phyloP scores from a whole-genome alignment of 306 rosid genomes.

The Echinosophora koreensis region DNA sequence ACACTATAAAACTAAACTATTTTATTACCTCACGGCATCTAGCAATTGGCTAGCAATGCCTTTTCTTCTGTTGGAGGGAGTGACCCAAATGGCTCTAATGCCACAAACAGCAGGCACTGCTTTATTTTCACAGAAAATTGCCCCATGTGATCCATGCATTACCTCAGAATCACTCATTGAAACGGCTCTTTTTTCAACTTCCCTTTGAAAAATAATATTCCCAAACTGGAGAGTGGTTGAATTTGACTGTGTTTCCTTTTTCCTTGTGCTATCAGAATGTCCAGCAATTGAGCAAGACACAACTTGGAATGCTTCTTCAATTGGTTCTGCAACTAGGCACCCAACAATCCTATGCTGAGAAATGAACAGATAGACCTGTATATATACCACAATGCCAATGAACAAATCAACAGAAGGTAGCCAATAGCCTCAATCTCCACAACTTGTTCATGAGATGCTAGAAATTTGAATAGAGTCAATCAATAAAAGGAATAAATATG shows the following conservation, averaged over 20 bases:
- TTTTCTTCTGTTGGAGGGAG: not conserved
- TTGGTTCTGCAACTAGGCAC: not conserved
- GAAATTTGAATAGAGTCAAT: not conserved
- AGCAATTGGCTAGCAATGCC: not conserved
- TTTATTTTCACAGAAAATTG: not conserved
- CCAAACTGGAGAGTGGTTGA: not conserved
- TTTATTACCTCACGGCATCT: not conserved
- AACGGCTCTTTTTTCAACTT: not conserved
- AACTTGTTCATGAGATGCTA: not conserved
- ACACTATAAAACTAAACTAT: not conserved
- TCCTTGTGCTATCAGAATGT: not conserved
- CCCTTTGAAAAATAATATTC: not conserved
- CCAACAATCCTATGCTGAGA: not conserved
- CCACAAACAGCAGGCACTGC: not conserved
- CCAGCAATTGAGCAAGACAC: not conserved
- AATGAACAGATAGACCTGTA: not conserved
- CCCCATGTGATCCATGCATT: not conserved
- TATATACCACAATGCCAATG: not conserved
- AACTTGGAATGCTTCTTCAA: not conserved
- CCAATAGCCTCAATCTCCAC: not conserved
- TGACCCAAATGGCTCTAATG: not conserved
- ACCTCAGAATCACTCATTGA: not conserved
- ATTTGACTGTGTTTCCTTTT: not conserved
- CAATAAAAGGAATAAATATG: not conserved
- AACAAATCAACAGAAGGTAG: not conserved